Evolutionary conservation across 2,329 filamentous ascomycete genomes (phyloP).

Genomic region (Clonostachys rhizophaga): DNA sequence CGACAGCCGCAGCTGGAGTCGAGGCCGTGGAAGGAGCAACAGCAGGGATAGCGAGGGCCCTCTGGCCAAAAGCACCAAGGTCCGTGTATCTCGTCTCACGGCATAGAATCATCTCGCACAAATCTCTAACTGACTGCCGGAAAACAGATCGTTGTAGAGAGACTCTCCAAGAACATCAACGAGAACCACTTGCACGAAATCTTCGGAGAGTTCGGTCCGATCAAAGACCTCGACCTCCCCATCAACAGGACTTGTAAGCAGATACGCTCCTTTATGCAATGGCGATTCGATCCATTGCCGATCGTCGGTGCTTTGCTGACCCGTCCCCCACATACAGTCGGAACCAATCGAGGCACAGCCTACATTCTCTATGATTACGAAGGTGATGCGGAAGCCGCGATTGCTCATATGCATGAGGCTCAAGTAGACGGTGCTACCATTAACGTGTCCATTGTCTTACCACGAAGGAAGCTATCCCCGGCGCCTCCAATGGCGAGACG

Average conservation of each 20-base stretch:
- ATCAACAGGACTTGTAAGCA: constrained; percentile 77
- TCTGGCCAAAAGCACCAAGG: constrained; percentile 46
- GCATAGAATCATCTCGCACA: not conserved
- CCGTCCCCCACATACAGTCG: constrained; percentile 45
- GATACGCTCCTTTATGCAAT: not conserved
- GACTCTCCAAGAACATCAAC: constrained; percentile 91
- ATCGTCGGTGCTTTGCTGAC: constrained; percentile 6
- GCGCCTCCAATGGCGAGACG: constrained; percentile 69
- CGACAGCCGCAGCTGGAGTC: constrained; percentile 21
- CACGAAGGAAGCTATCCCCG: constrained; percentile 75
- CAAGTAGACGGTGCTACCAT: constrained; percentile 80
- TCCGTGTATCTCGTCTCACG: constrained; percentile 13
- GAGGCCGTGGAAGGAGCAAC: constrained; percentile 21
- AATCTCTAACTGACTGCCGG: not conserved
- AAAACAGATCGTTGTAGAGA: constrained; percentile 84
- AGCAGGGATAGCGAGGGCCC: constrained; percentile 31
- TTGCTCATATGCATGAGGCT: constrained; percentile 97
- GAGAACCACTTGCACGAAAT: constrained; percentile 87
- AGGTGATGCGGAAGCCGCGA: constrained; percentile 78
- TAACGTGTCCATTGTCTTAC: constrained; percentile 84
- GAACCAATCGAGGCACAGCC: constrained; percentile 86
- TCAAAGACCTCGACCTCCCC: constrained; percentile 84
- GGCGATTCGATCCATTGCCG: not conserved
- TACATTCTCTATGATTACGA: constrained; percentile 82
- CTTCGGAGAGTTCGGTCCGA: constrained; percentile 81